A percentile compares a stretch with the other conserved stretches of the same genome.
phyloP scores from a whole-genome alignment of 768 basidiomycete species.

The Agrocybe praecox region DNA sequence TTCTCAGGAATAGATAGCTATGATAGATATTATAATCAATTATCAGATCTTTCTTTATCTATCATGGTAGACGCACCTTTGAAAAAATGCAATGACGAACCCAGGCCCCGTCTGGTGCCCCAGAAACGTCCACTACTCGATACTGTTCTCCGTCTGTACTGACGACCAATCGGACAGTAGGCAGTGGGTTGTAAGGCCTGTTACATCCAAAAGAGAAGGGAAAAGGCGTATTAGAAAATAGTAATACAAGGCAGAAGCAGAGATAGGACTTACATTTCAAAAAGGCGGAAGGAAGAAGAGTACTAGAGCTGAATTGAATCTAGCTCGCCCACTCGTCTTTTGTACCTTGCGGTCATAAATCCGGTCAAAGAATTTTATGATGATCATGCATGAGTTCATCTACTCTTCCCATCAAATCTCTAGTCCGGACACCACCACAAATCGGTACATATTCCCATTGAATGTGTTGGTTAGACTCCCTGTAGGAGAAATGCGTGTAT shows the following conservation, averaged over 20 bases:
- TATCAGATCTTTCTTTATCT: background rate
- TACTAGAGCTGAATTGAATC: slow-evolving; percentile 7
- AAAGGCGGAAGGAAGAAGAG: slow-evolving; percentile 7
- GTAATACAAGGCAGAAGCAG: background rate
- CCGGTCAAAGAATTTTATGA: slow-evolving; percentile 24
- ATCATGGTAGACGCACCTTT: slow-evolving; percentile 32
- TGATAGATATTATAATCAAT: background rate
- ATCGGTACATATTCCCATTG: slow-evolving; percentile 26
- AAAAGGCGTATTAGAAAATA: background rate
- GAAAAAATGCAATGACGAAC: slow-evolving; percentile 48
- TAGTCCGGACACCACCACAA: slow-evolving; percentile 21
- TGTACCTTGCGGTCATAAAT: slow-evolving; percentile 23
- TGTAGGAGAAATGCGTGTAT: slow-evolving; percentile 13
- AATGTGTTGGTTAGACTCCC: slow-evolving; percentile 13
- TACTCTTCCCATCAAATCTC: slow-evolving; percentile 24
- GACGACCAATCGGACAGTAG: slow-evolving; percentile 46
- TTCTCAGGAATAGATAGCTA: slow-evolving; percentile 49
- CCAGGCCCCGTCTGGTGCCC: slow-evolving; percentile 43
- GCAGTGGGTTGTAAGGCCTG: slow-evolving; percentile 27
- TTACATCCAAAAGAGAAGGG: background rate
- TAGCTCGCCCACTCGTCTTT: slow-evolving; percentile 20
- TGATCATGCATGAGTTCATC: slow-evolving; percentile 22
- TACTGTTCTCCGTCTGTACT: slow-evolving; percentile 55
- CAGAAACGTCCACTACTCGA: slow-evolving; percentile 48
- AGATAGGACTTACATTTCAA: slow-evolving; percentile 14